Conservation (phyloP, 2,329 filamentous ascomycete genomes). For the Boeremia lycopersici region DNA sequence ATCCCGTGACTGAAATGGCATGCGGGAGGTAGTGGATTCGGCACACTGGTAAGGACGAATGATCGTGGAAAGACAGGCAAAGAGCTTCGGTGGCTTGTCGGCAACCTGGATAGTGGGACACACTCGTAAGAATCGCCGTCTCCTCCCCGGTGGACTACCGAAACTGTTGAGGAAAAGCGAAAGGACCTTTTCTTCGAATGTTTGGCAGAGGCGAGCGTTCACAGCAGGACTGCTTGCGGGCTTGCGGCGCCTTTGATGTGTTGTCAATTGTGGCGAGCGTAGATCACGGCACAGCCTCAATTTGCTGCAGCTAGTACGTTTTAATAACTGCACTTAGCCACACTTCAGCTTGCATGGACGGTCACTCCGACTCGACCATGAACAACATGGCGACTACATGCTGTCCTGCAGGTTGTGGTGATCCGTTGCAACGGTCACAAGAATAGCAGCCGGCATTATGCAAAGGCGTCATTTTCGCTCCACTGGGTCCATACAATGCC, state of each 20-base stretch:
- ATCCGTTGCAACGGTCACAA: conserved; percentile 34
- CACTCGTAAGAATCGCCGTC: conserved; percentile 24
- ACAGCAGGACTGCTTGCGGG: conserved; percentile 8
- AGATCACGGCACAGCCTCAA: conserved; percentile 43
- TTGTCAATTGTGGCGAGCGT: conserved; percentile 40
- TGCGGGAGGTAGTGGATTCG: conserved; percentile 29
- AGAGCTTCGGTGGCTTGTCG: conserved; percentile 35
- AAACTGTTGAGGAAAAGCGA: conserved; percentile 32
- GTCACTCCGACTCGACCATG: conserved; percentile 29
- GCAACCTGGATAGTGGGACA: conserved; percentile 37
- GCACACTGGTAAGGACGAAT: conserved; percentile 41
- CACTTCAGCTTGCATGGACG: conserved; percentile 38
- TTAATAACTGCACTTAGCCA: conserved; percentile 36
- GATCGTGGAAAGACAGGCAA: conserved; percentile 33
- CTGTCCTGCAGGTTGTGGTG: conserved; percentile 11
- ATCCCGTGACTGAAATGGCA: conserved; percentile 39
- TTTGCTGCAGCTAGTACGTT: conserved; percentile 27
- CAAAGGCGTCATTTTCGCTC: conserved; percentile 27
- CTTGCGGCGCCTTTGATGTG: conserved; percentile 35
- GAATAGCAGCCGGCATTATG: conserved; percentile 28
- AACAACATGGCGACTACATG: conserved; percentile 10
- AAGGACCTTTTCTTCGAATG: conserved; percentile 20
- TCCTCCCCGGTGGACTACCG: conserved; percentile 25
- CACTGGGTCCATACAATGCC: conserved; percentile 29
- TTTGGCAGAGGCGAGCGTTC: conserved; percentile 4